Conservation (phyloP, 495 filamentous ascomycete species). For the Penicillium herquei region DNA sequence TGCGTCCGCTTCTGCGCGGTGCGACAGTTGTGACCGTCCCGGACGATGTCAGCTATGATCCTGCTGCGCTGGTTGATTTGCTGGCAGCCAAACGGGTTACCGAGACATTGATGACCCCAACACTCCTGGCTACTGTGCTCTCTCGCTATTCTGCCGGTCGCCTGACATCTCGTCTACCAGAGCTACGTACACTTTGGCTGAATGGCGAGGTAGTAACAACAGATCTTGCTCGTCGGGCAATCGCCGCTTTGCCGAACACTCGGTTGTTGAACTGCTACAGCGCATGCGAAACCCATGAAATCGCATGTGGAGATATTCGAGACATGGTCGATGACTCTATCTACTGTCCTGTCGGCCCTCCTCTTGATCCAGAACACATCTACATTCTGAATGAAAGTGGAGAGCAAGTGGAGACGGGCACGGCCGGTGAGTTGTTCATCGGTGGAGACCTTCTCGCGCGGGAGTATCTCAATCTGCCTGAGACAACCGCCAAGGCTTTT, state of each 20-base stretch:
- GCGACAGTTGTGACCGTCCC: constrained; percentile 65
- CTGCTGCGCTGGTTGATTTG: constrained; percentile 62
- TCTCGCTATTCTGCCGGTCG: constrained; percentile 49
- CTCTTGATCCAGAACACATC: constrained; percentile 54
- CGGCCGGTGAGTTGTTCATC: constrained; percentile 77
- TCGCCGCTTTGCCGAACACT: constrained; percentile 59
- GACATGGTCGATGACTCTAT: constrained; percentile 55
- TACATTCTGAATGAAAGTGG: constrained; percentile 61
- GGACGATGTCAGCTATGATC: constrained; percentile 68
- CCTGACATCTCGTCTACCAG: constrained; percentile 54
- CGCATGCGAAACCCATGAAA: constrained; percentile 70
- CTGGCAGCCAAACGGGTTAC: constrained; percentile 57
- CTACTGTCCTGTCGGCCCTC: constrained; percentile 61
- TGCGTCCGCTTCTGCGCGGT: constrained; percentile 65
- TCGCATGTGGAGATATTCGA: constrained; percentile 68
- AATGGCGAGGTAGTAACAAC: constrained; percentile 72
- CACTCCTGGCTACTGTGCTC: constrained; percentile 62
- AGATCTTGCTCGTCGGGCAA: constrained; percentile 59
- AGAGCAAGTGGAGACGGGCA: constrained; percentile 57
- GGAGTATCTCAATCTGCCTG: constrained; percentile 78
- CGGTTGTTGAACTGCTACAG: constrained; percentile 70
- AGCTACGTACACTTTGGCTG: constrained; percentile 62
- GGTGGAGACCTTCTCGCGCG: constrained; percentile 77
- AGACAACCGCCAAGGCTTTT: constrained; percentile 73
- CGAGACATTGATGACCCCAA: constrained; percentile 74